A percentile compares a stretch with the other conserved stretches of the same genome.
Evolutionary conservation across 2,329 filamentous ascomycete species (phyloP).

Genomic region (Corniculantispora saksenae): DNA sequence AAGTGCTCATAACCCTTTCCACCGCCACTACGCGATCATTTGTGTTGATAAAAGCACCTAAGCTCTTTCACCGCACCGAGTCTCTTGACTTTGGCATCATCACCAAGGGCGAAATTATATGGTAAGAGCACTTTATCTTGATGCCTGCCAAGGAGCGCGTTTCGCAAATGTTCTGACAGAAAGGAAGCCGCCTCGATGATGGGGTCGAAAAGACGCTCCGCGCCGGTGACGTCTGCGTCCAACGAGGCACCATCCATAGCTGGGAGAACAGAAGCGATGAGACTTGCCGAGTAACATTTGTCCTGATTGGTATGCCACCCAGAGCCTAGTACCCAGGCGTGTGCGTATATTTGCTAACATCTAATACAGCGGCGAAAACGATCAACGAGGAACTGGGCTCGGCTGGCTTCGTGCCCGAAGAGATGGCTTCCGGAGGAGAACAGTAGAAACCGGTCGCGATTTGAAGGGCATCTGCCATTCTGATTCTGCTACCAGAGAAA

Average conservation of each 20-base stretch:
- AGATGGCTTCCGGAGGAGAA: slow-evolving; percentile 15
- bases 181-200: slow-evolving; percentile 24
- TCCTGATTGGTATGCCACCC: slow-evolving; percentile 22
- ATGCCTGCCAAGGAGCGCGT: not conserved
- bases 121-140: slow-evolving; percentile 21
- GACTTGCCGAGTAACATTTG: slow-evolving; percentile 24
- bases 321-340: not conserved
- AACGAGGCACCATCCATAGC: slow-evolving; percentile 27
- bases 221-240: slow-evolving; percentile 26
- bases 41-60: not conserved
- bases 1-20: not conserved
- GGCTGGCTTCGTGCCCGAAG: slow-evolving; percentile 1
- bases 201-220: slow-evolving; percentile 24
- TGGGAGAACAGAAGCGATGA: slow-evolving; percentile 25
- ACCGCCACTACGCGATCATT: not conserved
- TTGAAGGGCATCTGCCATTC: too few species aligned
- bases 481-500: too few species aligned
- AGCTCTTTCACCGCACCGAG: slow-evolving; percentile 27
- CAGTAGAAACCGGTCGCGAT: not conserved
- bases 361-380: slow-evolving; percentile 4
- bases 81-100: slow-evolving; percentile 28
- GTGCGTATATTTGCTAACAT: not conserved
- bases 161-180: not conserved
- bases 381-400: slow-evolving; percentile 5
- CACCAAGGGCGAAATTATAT: slow-evolving; percentile 23